Base-by-base conservation (phyloP, 2,329 filamentous ascomycete genomes). In the Colletotrichum tofieldiae region DNA sequence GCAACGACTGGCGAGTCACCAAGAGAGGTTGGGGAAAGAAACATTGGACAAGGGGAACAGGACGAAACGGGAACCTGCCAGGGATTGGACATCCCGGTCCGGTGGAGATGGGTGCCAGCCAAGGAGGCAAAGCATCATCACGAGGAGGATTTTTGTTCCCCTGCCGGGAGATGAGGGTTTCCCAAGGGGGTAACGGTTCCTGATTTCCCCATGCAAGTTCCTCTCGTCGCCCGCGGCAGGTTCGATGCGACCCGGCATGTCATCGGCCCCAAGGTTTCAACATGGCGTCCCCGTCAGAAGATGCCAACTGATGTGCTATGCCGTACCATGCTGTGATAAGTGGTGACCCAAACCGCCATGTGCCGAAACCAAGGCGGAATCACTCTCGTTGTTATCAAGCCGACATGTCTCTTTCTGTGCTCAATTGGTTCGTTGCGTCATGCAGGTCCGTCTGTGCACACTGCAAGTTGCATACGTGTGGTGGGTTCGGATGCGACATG, bases 371-470 rank as follows among this genome's bases (percentile, higher is more conserved):
- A 63, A 51, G 59, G 49, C 52, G 45, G 63, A 52, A 14, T 49
- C n/a, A 37, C 61, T 63, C 52, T 55, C 41, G 37, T 69, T 41
- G 65, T 64, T 72, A 64, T 69, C 69, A 68, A 45, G 58, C 58
- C 37, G 59, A 32, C 35, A 54, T 63, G 61, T 39, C 49, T 69
- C 59, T 26, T 68, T 52, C 43, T 62, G 29, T 32, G 14, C 51
- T 72, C 45, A 32, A 68, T 73, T 75, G 55, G 70, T 71, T 66
- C 68, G 64, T 75, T 59, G 65, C 63, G 47, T 73, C 56, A 72
- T 75, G 74, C 74, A 75, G 60, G 70, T 67, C 59, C 52, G 74
- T 75, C 74, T 73, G 73, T 75, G 64, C 74, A 74, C 68, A 55
- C 52, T 63, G 58, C 63, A 52, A 54, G 63, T 32, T 65, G 60